Evolutionary conservation across 2,329 filamentous ascomycete species (phyloP).

Genomic region (Clonostachys solani): DNA sequence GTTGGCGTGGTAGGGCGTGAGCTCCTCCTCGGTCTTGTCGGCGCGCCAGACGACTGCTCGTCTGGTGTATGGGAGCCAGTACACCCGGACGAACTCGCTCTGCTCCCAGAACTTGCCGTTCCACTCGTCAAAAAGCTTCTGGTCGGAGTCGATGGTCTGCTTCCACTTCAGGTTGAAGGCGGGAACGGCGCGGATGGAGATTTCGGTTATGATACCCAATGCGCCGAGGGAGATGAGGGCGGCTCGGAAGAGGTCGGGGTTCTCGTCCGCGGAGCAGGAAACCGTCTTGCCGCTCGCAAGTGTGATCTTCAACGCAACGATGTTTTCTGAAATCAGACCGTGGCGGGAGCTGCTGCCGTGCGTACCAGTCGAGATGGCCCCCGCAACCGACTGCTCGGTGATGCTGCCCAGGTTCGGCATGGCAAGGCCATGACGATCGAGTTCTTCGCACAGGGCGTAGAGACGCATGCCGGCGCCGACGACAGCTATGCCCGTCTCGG

Average conservation of each 20-base stretch:
- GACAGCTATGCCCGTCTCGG: slow-evolving; percentile 59
- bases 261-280: slow-evolving; percentile 64
- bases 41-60: slow-evolving; percentile 87
- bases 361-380: slow-evolving; percentile 88
- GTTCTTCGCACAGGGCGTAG: slow-evolving; percentile 65
- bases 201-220: slow-evolving; percentile 84
- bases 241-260: slow-evolving; percentile 80
- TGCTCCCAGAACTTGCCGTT: slow-evolving; percentile 71
- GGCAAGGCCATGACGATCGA: slow-evolving; percentile 73
- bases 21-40: slow-evolving; percentile 65
- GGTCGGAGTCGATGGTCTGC: slow-evolving; percentile 71
- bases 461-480: slow-evolving; percentile 89
- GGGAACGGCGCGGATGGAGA: slow-evolving; percentile 78
- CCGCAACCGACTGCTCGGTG: slow-evolving; percentile 88
- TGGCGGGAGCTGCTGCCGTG: slow-evolving; percentile 85
- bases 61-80: slow-evolving; percentile 95
- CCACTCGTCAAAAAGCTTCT: slow-evolving; percentile 69
- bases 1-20: slow-evolving; percentile 54
- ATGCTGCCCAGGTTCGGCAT: slow-evolving; percentile 94
- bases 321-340: slow-evolving; percentile 77
- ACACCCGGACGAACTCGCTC: slow-evolving; percentile 87
- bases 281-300: slow-evolving; percentile 74
- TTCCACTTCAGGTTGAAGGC: slow-evolving; percentile 83
- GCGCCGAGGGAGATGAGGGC: slow-evolving; percentile 84
- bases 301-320: slow-evolving; percentile 73